A percentile compares a stretch with the other conserved stretches of the same genome.
These are phyloP conservation scores for Trifolium repens DNA, from an alignment of 306 rosid genomes.

Conservation along the genomic window DNA sequence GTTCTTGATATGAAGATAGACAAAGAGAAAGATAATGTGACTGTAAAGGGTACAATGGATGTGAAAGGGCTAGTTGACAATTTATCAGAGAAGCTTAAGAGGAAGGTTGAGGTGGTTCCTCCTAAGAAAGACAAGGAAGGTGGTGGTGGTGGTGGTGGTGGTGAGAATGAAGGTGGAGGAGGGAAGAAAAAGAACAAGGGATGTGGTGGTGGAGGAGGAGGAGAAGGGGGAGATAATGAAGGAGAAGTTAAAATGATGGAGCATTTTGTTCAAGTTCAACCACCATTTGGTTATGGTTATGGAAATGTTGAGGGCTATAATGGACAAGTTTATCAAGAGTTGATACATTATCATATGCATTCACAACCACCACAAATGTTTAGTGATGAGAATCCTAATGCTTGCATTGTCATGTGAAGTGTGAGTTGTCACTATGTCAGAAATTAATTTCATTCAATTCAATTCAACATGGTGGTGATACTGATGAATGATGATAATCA, in stretches of 20 bases:
- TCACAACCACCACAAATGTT: conserved; percentile 70
- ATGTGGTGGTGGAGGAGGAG: conserved; percentile 11
- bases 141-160: conserved; percentile 36
- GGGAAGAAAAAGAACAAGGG: conserved; percentile 47
- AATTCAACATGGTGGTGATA: conserved; percentile 22
- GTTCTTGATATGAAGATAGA: conserved; percentile 58
- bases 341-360: conserved; percentile 46
- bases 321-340: conserved; percentile 46
- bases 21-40: conserved; percentile 67
- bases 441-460: conserved; percentile 14
- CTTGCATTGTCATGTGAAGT: conserved; percentile 76
- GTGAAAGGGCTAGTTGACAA: conserved; percentile 56
- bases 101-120: conserved; percentile 69
- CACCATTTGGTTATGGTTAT: conserved; percentile 27
- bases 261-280: conserved; percentile 40
- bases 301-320: conserved; percentile 38
- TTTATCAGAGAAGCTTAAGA: conserved; percentile 60
- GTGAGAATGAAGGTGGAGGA: conserved; percentile 32
- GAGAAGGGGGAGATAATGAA: neutral
- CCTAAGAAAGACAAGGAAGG: conserved; percentile 63
- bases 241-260: conserved; percentile 45
- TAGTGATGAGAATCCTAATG: conserved; percentile 95
- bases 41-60: conserved; percentile 77
- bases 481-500: neutral
- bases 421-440: conserved; percentile 21